Conservation (phyloP, 495 filamentous ascomycete species). For the Hypoxylon perforatum region DNA sequence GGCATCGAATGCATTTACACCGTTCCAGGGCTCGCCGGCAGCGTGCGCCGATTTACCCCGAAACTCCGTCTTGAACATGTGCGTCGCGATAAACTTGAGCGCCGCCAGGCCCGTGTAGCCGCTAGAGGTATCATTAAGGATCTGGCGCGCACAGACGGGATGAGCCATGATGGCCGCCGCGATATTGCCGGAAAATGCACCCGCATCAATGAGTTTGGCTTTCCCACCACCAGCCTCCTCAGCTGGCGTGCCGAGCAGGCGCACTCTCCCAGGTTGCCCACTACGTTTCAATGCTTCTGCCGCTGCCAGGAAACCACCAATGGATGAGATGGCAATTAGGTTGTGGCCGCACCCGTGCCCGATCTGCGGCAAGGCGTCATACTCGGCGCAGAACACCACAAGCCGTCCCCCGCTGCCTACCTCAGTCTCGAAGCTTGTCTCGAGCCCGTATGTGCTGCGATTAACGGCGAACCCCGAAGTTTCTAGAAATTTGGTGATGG, state of each 20-base stretch:
- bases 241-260: constrained; percentile 75
- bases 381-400: constrained; percentile 68
- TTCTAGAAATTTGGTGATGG: constrained; percentile 56
- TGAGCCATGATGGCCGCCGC: constrained; percentile 67
- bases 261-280: constrained; percentile 63
- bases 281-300: constrained; percentile 62
- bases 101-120: constrained; percentile 47
- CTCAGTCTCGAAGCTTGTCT: constrained; percentile 66
- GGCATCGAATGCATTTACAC: constrained; percentile 73
- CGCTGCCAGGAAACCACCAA: constrained; percentile 68
- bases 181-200: constrained; percentile 59
- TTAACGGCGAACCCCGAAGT: constrained; percentile 56
- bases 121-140: constrained; percentile 16
- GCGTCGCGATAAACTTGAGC: constrained; percentile 63
- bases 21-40: constrained; percentile 71
- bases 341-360: constrained; percentile 71
- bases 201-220: constrained; percentile 59
- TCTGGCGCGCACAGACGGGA: constrained; percentile 54
- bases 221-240: constrained; percentile 70
- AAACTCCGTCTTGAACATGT: constrained; percentile 59
- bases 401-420: constrained; percentile 61
- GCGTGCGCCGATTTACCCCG: constrained; percentile 65
- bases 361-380: constrained; percentile 59
- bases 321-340: constrained; percentile 70
- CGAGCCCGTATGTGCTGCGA: constrained; percentile 60